These are phyloP conservation scores for Sistotremastrum suecicum DNA, from an alignment of 768 basidiomycete species.

Conservation along the genomic window DNA sequence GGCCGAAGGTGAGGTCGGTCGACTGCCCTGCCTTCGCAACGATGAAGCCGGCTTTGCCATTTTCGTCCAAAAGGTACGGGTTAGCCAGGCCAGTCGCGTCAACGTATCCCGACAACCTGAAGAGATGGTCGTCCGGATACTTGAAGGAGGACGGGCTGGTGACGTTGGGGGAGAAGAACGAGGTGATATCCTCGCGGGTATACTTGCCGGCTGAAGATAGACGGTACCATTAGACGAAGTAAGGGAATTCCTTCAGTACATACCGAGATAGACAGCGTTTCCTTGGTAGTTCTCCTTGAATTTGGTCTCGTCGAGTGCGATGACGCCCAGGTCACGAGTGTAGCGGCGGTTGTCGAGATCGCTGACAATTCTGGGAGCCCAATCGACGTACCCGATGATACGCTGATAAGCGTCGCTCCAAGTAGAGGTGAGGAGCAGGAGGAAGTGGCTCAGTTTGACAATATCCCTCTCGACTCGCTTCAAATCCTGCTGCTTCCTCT, in stretches of 20 bases:
- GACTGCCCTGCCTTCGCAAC: slow-evolving; percentile 6
- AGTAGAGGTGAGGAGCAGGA: not conserved
- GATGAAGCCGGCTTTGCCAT: slow-evolving; percentile 6
- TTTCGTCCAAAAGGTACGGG: slow-evolving; percentile 6
- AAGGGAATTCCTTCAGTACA: slow-evolving; percentile 7
- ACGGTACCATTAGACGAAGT: not conserved
- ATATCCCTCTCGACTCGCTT: not conserved
- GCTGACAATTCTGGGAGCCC: slow-evolving; percentile 14
- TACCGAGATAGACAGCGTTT: slow-evolving; percentile 14
- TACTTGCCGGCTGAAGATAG: slow-evolving; percentile 5
- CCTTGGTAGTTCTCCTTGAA: slow-evolving; percentile 9
- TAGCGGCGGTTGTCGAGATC: slow-evolving; percentile 11
- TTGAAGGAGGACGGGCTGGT: slow-evolving; percentile 5
- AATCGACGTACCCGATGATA: slow-evolving; percentile 14
- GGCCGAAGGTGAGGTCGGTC: slow-evolving; percentile 7
- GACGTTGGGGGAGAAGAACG: slow-evolving; percentile 4
- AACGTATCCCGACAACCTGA: slow-evolving; percentile 2
- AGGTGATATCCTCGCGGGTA: not conserved
- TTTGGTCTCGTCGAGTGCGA: slow-evolving; percentile 13
- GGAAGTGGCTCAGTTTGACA: not conserved
- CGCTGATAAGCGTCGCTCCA: slow-evolving; percentile 6
- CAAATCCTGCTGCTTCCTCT: not conserved
- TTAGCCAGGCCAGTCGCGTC: slow-evolving; percentile 5
- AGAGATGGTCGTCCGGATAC: slow-evolving; percentile 6
- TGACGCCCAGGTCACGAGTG: slow-evolving; percentile 14